Percentiles rank a stretch among this genome's conserved stretches.
These are phyloP conservation scores for Zygosaccharomyces siamensis DNA, from an alignment of 805 yeast genomes.

Conservation along the genomic window DNA sequence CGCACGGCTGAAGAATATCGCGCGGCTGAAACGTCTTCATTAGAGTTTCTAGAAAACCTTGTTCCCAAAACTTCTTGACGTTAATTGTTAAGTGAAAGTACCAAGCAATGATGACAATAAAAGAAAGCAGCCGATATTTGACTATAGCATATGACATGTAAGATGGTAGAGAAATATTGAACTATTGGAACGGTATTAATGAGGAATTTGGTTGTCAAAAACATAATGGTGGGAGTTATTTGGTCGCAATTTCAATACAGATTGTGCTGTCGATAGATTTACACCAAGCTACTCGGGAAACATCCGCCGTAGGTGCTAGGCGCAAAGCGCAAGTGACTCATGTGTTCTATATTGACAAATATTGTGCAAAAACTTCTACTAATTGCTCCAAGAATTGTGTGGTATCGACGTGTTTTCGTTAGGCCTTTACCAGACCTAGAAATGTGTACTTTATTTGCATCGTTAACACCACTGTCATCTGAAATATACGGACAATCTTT, in stretches of 20 bases:
- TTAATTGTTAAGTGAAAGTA: neutral
- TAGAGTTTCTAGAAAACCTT: slow-evolving; percentile 1
- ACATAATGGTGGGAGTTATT: slow-evolving; percentile 51
- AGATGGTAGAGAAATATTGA: slow-evolving; percentile 56
- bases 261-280: slow-evolving; percentile 72
- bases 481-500: slow-evolving; percentile 18
- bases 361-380: slow-evolving; percentile 65
- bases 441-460: slow-evolving; percentile 73
- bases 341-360: slow-evolving; percentile 54
- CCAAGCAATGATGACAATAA: too few species aligned
- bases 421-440: slow-evolving; percentile 70
- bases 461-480: slow-evolving; percentile 67
- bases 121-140: too few species aligned
- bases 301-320: slow-evolving; percentile 62
- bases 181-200: slow-evolving; percentile 36
- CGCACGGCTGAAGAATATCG: slow-evolving; percentile 1
- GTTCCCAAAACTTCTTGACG: neutral
- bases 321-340: slow-evolving; percentile 46
- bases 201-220: slow-evolving; percentile 41
- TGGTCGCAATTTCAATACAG: slow-evolving; percentile 62
- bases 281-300: slow-evolving; percentile 57
- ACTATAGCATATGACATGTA: slow-evolving; percentile 22
- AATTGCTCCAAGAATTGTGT: slow-evolving; percentile 47
- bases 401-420: slow-evolving; percentile 72
- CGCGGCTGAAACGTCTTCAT: neutral